Percentiles rank a stretch among this genome's conserved stretches.
Conservation (phyloP, 192 early-diverging fungal genomes). For the Allomyces macrogynus region DNA sequence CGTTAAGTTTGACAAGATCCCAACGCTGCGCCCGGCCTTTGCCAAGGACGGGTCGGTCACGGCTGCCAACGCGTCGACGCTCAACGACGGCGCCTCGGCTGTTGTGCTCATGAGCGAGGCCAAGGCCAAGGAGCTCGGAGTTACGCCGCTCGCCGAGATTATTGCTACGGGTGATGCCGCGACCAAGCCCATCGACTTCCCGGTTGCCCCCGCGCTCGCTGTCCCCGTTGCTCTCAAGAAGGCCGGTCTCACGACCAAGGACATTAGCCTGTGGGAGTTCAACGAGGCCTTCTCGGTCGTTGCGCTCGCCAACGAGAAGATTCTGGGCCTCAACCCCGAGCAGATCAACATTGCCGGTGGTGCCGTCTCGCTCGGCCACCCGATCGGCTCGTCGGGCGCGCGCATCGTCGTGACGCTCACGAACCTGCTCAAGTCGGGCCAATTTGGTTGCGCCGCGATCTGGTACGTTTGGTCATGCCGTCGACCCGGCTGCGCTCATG, state of each 20-base stretch:
- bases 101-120: constrained; percentile 60
- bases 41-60: constrained; percentile 80
- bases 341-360: constrained; percentile 63
- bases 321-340: constrained; percentile 46
- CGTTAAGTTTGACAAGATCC: constrained; percentile 77
- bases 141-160: constrained; percentile 75
- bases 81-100: constrained; percentile 93
- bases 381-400: constrained; percentile 62
- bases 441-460: constrained; percentile 58
- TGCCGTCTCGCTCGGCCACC: constrained; percentile 60
- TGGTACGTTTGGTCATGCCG: constrained; percentile 11
- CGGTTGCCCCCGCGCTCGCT: constrained; percentile 80
- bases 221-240: constrained; percentile 79
- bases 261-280: constrained; percentile 84
- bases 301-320: constrained; percentile 70
- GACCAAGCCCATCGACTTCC: constrained; percentile 73
- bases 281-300: constrained; percentile 97
- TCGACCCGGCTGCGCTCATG: too few species aligned
- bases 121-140: constrained; percentile 47
- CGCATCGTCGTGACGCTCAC: constrained; percentile 66
- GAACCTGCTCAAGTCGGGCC: constrained; percentile 58
- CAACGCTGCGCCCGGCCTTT: constrained; percentile 56
- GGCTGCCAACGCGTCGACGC: constrained; percentile 82
- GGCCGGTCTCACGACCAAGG: constrained; percentile 58
- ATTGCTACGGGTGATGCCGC: constrained; percentile 82